Evolutionary conservation across 2,329 filamentous ascomycete genomes (phyloP).

Genomic region (Trichoderma sp.): DNA sequence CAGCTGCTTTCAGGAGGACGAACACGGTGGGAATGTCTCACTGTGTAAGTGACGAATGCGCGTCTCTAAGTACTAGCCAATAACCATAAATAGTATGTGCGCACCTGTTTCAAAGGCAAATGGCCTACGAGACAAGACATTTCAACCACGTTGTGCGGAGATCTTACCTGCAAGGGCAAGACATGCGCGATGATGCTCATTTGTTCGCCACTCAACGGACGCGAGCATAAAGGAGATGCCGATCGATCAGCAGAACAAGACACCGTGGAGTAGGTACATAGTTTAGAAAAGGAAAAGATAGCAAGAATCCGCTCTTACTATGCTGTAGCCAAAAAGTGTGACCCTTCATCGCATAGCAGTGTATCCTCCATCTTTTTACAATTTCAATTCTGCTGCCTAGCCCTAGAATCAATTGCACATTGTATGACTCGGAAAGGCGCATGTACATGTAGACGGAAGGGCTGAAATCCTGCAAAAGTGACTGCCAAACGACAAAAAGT

Average conservation of each 20-base stretch:
- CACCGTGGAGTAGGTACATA: neutral
- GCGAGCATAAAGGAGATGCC: neutral
- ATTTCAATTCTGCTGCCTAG: neutral
- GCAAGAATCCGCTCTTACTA: neutral
- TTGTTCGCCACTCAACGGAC: neutral
- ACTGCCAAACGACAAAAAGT: neutral
- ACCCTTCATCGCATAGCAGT: neutral
- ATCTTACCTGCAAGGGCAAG: conserved; percentile 6
- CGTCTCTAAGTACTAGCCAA: too few relatives aligned
- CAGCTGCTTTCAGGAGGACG: neutral
- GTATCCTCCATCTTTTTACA: neutral
- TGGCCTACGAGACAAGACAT: neutral
- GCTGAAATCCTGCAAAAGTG: neutral
- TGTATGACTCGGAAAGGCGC: neutral
- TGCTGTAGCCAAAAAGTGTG: neutral
- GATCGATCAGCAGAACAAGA: conserved; percentile 4
- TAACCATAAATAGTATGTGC: too few relatives aligned
- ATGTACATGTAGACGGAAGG: neutral
- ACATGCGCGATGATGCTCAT: neutral
- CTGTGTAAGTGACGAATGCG: neutral
- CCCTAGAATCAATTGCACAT: neutral
- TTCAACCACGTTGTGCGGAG: conserved; percentile 1
- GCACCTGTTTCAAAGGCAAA: neutral
- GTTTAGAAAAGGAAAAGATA: neutral
- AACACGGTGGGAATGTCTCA: neutral